Conservation (phyloP, 1,139 yeast genomes). For the Saccharomyces hybrid region DNA sequence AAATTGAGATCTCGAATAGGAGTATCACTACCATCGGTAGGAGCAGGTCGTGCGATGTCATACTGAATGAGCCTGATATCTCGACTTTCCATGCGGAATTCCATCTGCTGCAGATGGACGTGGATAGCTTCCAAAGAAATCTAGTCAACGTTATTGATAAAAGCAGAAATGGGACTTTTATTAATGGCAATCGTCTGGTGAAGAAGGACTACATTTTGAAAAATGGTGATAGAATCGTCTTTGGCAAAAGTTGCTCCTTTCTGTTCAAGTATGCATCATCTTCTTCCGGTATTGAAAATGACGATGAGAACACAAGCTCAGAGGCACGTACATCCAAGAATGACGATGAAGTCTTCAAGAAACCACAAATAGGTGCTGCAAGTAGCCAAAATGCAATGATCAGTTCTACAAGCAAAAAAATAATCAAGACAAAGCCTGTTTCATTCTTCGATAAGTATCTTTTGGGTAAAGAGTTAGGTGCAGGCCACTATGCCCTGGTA, state of each 20-base stretch:
- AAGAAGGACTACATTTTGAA: conserved; percentile 43
- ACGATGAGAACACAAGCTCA: background rate
- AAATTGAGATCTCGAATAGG: conserved; percentile 14
- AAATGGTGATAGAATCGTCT: conserved; percentile 56
- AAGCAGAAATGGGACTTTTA: conserved; percentile 61
- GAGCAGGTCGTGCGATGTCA: conserved; percentile 55
- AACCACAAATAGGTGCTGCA: conserved; percentile 22
- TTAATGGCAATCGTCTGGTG: conserved; percentile 51
- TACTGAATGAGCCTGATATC: conserved; percentile 49
- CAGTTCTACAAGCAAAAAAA: conserved; percentile 9
- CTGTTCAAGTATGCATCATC: conserved; percentile 42
- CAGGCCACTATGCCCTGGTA: conserved; percentile 75
- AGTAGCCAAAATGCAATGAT: conserved; percentile 19
- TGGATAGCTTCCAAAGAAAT: conserved; percentile 36
- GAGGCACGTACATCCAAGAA: conserved; percentile 8
- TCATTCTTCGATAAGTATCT: conserved; percentile 53
- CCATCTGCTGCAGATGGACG: conserved; percentile 33
- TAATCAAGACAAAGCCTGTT: conserved; percentile 10
- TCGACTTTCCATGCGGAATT: conserved; percentile 61
- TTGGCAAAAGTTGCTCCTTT: conserved; percentile 55
- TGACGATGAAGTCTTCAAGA: conserved; percentile 21
- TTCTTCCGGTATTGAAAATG: conserved; percentile 4
- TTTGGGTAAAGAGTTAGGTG: conserved; percentile 55
- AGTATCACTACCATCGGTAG: conserved; percentile 42
- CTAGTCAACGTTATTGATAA: conserved; percentile 47